Conservation (phyloP, 768 basidiomycete species). For the Clathrus columnatus region DNA sequence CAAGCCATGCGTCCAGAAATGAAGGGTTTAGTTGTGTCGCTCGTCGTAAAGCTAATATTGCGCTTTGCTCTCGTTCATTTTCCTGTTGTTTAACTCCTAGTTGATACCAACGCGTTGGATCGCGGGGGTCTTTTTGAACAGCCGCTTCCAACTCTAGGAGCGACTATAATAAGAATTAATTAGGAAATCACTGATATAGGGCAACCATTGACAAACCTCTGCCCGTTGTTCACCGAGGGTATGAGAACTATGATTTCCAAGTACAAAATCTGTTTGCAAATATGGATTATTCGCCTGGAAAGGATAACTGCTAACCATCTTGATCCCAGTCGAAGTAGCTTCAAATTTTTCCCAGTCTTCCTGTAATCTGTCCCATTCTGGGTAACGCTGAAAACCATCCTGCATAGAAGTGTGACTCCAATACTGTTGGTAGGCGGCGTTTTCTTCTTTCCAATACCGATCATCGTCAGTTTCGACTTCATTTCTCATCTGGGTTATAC, state of each 20-base stretch:
- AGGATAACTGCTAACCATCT: slow-evolving; percentile 47
- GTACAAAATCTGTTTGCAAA: slow-evolving; percentile 47
- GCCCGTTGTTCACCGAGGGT: slow-evolving; percentile 21
- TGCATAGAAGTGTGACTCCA: slow-evolving; percentile 35
- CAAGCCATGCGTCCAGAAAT: slow-evolving; percentile 78
- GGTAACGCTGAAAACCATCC: not conserved
- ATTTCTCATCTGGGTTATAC: slow-evolving; percentile 15
- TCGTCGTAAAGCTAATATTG: slow-evolving; percentile 74
- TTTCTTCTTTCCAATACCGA: slow-evolving; percentile 64
- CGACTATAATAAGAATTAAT: slow-evolving; percentile 40
- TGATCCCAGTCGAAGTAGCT: slow-evolving; percentile 59
- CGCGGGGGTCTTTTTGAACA: slow-evolving; percentile 67
- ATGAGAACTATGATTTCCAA: slow-evolving; percentile 38
- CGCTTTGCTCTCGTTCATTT: slow-evolving; percentile 89
- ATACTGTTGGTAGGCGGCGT: slow-evolving; percentile 53
- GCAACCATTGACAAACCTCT: slow-evolving; percentile 30
- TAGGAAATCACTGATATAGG: slow-evolving; percentile 1
- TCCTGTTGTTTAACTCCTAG: slow-evolving; percentile 97
- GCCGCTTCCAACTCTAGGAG: slow-evolving; percentile 85
- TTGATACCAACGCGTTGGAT: slow-evolving; percentile 77
- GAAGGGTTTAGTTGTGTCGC: slow-evolving; percentile 74
- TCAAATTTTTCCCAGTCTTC: slow-evolving; percentile 77
- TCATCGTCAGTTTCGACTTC: slow-evolving; percentile 39
- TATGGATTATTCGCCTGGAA: slow-evolving; percentile 80
- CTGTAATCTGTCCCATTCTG: slow-evolving; percentile 62